These are phyloP conservation scores for Diaporthe sp. DNA, from an alignment of 2,329 filamentous ascomycete species.

Conservation along the genomic window DNA sequence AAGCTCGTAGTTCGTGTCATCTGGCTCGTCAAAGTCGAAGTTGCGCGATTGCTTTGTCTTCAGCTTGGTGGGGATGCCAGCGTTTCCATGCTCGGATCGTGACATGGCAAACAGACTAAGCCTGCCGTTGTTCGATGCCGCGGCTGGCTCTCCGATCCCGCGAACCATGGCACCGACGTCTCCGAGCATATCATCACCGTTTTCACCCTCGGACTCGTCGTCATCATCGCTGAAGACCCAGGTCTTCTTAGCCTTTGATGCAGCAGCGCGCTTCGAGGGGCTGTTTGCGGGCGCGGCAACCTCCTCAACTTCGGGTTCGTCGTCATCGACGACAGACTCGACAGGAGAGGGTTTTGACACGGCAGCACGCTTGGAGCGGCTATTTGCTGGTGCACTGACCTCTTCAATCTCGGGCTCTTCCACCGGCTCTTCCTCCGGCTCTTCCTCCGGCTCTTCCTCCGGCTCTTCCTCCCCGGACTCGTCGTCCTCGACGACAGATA, in stretches of 20 bases:
- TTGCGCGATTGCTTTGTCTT: slow-evolving; percentile 63
- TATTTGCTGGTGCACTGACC: slow-evolving; percentile 22
- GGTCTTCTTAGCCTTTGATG: slow-evolving; percentile 55
- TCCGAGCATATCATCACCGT: slow-evolving; percentile 79
- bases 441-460: slow-evolving; percentile 35
- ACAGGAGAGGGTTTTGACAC: slow-evolving; percentile 26
- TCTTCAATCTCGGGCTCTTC: slow-evolving; percentile 42
- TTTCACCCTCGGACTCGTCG: slow-evolving; percentile 65
- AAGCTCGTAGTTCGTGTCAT: slow-evolving; percentile 77
- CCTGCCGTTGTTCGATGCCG: slow-evolving; percentile 63
- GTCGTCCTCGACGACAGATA: slow-evolving; percentile 35
- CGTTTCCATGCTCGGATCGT: slow-evolving; percentile 73
- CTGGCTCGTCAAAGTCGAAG: slow-evolving; percentile 65
- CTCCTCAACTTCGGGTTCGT: slow-evolving; percentile 33
- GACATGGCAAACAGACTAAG: slow-evolving; percentile 78
- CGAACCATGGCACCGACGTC: slow-evolving; percentile 94
- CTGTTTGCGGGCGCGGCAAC: slow-evolving; percentile 39
- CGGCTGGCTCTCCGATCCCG: slow-evolving; percentile 73
- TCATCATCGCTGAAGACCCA: slow-evolving; percentile 52
- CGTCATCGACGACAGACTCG: slow-evolving; percentile 30
- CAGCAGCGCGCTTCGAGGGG: slow-evolving; percentile 64
- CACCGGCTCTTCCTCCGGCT: too few species aligned
- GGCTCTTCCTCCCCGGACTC: slow-evolving; percentile 41
- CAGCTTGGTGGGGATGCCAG: slow-evolving; percentile 53
- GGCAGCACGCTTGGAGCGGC: slow-evolving; percentile 22